Conservation (phyloP, 345 rosid species). For the Melaleuca quinquenervia region DNA sequence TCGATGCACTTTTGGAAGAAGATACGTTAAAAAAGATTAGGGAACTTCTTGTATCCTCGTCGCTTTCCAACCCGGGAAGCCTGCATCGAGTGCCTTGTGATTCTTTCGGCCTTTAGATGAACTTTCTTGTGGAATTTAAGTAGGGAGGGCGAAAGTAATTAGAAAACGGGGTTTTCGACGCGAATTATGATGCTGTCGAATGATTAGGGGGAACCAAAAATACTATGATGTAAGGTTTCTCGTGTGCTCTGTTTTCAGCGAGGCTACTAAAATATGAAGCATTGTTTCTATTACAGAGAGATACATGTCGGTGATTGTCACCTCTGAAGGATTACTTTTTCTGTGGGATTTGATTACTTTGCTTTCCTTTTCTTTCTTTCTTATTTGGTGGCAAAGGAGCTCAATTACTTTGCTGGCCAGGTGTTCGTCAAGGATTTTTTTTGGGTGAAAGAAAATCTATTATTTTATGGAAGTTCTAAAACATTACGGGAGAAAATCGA, state of each 20-base stretch:
- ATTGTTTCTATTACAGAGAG: not conserved
- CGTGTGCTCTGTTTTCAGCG: not conserved
- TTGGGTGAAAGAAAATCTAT: not conserved
- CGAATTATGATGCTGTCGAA: not conserved
- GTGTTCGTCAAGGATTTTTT: not conserved
- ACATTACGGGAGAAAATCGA: not conserved
- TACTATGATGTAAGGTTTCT: not conserved
- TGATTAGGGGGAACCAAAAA: not conserved
- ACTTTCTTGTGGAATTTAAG: not conserved
- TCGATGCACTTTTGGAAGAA: too few species aligned
- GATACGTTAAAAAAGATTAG: too few species aligned
- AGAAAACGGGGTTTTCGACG: not conserved
- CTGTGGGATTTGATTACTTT: too few species aligned
- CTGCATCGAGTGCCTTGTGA: not conserved
- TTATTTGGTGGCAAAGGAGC: too few species aligned
- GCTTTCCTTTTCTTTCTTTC: too few species aligned
- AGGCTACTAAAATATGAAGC: not conserved
- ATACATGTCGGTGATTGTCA: not conserved
- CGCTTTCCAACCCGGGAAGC: not conserved
- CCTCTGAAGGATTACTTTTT: not conserved
- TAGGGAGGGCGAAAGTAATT: not conserved
- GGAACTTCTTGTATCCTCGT: accelerated
- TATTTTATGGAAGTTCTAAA: not conserved
- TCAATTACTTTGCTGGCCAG: not conserved
- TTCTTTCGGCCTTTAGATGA: not conserved